These are phyloP conservation scores for Pyrus bretschneideri DNA, from an alignment of 306 rosid species.

Conservation along the genomic window DNA sequence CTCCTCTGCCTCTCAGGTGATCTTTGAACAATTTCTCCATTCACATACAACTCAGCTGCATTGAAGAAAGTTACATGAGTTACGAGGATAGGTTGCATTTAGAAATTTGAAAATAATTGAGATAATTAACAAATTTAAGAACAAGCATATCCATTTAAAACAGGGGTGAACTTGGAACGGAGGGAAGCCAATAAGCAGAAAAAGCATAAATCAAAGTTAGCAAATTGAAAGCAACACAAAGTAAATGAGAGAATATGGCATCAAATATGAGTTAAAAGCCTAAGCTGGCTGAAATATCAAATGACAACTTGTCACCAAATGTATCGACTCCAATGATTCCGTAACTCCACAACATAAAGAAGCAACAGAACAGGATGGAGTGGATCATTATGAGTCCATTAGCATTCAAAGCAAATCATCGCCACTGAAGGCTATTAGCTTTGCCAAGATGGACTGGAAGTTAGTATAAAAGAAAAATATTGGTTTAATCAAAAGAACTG, in stretches of 20 bases:
- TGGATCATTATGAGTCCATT: conserved; percentile 37
- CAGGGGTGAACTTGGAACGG: background rate
- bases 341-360: conserved; percentile 21
- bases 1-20: conserved; percentile 92
- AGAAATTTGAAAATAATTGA: background rate
- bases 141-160: background rate
- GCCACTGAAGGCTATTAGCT: conserved; percentile 36
- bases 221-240: background rate
- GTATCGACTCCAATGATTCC: conserved; percentile 41
- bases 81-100: background rate
- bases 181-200: background rate
- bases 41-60: conserved; percentile 86
- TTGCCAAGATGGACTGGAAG: conserved; percentile 64
- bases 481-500: background rate
- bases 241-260: background rate
- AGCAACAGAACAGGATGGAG: conserved; percentile 36
- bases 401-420: conserved; percentile 65
- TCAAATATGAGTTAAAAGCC: background rate
- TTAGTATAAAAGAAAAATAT: background rate
- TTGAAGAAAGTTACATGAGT: background rate
- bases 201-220: too few relatives aligned
- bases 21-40: conserved; percentile 94
- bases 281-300: background rate
- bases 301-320: background rate
- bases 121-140: background rate